Percentiles rank a stretch among this genome's conserved stretches.
Conservation (phyloP, 169 alveolate species). For the Plasmodium relictum region DNA sequence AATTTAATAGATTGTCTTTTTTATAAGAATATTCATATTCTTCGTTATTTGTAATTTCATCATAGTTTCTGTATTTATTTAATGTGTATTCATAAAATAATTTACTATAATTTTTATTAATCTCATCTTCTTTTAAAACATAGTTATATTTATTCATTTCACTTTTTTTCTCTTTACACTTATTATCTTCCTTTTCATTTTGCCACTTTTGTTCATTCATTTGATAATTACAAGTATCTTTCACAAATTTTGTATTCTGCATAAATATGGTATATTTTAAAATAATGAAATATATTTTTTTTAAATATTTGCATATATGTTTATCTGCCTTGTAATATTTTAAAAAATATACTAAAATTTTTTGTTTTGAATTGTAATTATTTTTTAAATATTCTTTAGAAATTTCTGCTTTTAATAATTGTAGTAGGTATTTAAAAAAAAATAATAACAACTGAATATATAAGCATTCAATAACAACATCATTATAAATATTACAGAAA, state of each 20-base stretch:
- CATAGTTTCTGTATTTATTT: slow-evolving; percentile 24
- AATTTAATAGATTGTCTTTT: slow-evolving; percentile 9
- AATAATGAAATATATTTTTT: slow-evolving; percentile 40
- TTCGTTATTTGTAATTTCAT: not conserved
- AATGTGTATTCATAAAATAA: slow-evolving; percentile 48
- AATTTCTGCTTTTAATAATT: slow-evolving; percentile 21
- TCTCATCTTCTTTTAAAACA: slow-evolving; percentile 35
- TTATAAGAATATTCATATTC: not conserved
- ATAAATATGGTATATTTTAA: slow-evolving; percentile 56
- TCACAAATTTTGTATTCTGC: slow-evolving; percentile 23
- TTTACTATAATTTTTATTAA: slow-evolving; percentile 56
- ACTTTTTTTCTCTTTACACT: not conserved
- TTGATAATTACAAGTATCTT: not conserved
- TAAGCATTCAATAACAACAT: slow-evolving; percentile 59
- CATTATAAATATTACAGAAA: slow-evolving; percentile 67
- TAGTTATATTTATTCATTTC: slow-evolving; percentile 46
- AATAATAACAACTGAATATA: slow-evolving; percentile 45
- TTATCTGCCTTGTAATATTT: slow-evolving; percentile 61
- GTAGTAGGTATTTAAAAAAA: slow-evolving; percentile 56
- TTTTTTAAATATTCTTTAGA: slow-evolving; percentile 20
- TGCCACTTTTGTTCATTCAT: not conserved
- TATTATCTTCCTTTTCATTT: not conserved
- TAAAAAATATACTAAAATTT: slow-evolving; percentile 26
- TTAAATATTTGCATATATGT: slow-evolving; percentile 28
- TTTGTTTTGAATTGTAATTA: not conserved